Evolutionary conservation across 148 eudicot genomes (phyloP), one percentile per base, ranked within the genome.

Genomic region (Fagopyrum esculentum): DNA sequence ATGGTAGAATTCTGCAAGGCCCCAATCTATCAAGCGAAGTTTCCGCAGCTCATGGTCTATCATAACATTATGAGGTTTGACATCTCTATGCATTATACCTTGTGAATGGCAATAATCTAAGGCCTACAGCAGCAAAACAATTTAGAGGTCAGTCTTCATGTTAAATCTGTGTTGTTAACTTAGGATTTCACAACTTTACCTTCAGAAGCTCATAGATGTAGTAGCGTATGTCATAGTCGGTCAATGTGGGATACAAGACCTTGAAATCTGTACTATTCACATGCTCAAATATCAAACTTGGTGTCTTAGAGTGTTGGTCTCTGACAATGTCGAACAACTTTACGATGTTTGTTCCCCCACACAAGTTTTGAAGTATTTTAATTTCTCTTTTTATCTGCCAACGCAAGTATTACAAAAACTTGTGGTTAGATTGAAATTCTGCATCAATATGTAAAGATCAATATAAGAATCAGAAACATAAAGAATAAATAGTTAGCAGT

Each of bases 31-130:
- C 82, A 93, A 81, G 54, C 98, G 91, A 63, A 93, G 93, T 75
- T 93, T 93, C 48, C 98, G 81, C 79, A 89, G 80, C 84, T 91
- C 97, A 80, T 91, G 98, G 81, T 93, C 98, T 80, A 93, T 93
- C 97, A 91, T 91, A 22, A 93, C 97, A 83, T 93, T 93, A 76
- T 93, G 98, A 76, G 98, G 97, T 85, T 93, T 93, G 56, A 93
- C 97, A 88, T 93, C 98, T 71, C 98, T 85, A 78, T 93, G 98
- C 98, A 93, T 93, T 80, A 93, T 91, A 13, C 98, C 98, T 82
- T 93, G 98, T 9, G 98, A 93, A 78, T 93, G 98, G 69, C 90
- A 93, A 80, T 83, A 93, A 82, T 93, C 98, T 73, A 93, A 73
- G 52, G 98, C 98, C 98, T 93, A 80, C 75, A 81, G 47, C 70